Evolutionary conservation across 2,329 filamentous ascomycete genomes (phyloP).

Genomic region (Phaeosphaeria sp.): DNA sequence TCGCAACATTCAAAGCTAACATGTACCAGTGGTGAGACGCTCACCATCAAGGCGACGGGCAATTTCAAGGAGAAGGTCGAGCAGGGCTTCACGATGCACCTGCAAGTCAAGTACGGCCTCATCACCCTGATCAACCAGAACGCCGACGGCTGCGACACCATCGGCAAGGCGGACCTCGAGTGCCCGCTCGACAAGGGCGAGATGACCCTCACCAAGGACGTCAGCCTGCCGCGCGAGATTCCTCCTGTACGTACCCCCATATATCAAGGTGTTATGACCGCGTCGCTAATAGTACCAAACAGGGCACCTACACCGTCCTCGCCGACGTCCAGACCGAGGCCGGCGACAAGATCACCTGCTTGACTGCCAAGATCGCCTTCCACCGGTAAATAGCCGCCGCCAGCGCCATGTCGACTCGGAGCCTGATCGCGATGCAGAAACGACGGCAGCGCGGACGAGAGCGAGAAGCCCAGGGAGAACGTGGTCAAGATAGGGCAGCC

Average conservation of each 20-base stretch:
- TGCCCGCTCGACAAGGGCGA: conserved; percentile 87
- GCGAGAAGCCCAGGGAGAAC: conserved; percentile 8
- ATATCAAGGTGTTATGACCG: background rate
- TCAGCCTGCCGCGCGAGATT: conserved; percentile 85
- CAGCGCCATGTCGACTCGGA: conserved; percentile 4
- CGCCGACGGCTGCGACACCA: conserved; percentile 87
- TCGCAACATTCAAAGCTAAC: conserved; percentile 8
- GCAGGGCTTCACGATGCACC: conserved; percentile 78
- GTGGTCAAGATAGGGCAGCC: conserved; percentile 39
- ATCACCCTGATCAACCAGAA: conserved; percentile 85
- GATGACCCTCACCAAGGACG: conserved; percentile 76
- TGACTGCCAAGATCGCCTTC: conserved; percentile 77
- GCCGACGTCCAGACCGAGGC: conserved; percentile 84
- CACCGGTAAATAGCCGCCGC: conserved; percentile 42
- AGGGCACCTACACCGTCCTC: conserved; percentile 89
- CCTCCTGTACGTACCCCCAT: conserved; percentile 73
- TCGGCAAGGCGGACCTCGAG: conserved; percentile 83
- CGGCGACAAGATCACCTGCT: conserved; percentile 79
- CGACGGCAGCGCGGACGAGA: conserved; percentile 19
- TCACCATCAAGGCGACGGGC: conserved; percentile 81
- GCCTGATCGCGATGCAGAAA: conserved; percentile 13
- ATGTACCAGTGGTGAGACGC: conserved; percentile 70
- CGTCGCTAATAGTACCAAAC: conserved; percentile 18
- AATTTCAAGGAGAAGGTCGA: conserved; percentile 75
- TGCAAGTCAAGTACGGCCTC: conserved; percentile 92